phyloP scores from a whole-genome alignment of 1,284 basidiomycete genomes.

The Trichosporon sp. region DNA sequence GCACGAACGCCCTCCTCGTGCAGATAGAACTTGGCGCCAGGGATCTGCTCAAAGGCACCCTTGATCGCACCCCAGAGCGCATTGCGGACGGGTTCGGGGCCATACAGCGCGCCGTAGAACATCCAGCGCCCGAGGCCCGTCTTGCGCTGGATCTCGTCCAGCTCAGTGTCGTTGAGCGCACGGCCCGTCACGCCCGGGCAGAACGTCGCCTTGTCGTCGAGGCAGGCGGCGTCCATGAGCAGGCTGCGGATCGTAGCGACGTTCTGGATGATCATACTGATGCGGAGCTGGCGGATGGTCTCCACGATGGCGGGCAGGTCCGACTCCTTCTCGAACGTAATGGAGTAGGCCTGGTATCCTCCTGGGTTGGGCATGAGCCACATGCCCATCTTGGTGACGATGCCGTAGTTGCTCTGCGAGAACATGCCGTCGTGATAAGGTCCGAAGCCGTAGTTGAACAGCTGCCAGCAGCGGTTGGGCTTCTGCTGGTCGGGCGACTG shows the following conservation, averaged over 20 bases:
- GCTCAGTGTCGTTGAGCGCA: not conserved
- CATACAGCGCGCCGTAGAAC: slow-evolving; percentile 12
- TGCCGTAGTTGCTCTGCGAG: slow-evolving; percentile 14
- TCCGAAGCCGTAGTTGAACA: slow-evolving; percentile 13
- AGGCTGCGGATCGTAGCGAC: slow-evolving; percentile 8
- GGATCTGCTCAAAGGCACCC: slow-evolving; percentile 1
- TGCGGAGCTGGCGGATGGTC: slow-evolving; percentile 7
- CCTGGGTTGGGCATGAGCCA: slow-evolving; percentile 12
- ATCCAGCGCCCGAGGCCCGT: slow-evolving; percentile 2
- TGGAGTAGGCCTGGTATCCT: slow-evolving; percentile 11
- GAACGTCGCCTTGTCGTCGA: slow-evolving; percentile 4
- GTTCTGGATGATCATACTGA: slow-evolving; percentile 12
- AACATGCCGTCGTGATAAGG: slow-evolving; percentile 12
- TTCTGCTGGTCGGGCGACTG: slow-evolving; percentile 7
- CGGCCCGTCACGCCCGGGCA: slow-evolving; percentile 2
- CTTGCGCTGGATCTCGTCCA: slow-evolving; percentile 7
- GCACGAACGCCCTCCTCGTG: slow-evolving; percentile 7
- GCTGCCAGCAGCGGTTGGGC: slow-evolving; percentile 12
- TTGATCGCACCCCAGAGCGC: slow-evolving; percentile 9
- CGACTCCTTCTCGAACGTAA: slow-evolving; percentile 10
- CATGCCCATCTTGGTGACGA: slow-evolving; percentile 10
- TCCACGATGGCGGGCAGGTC: slow-evolving; percentile 11
- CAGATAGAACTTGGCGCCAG: slow-evolving; percentile 8
- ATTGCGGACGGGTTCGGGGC: slow-evolving; percentile 7
- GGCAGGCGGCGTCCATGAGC: slow-evolving; percentile 4